Base-by-base conservation (phyloP, 768 basidiomycete species). In the Gloeopeniophorella convolvens region DNA sequence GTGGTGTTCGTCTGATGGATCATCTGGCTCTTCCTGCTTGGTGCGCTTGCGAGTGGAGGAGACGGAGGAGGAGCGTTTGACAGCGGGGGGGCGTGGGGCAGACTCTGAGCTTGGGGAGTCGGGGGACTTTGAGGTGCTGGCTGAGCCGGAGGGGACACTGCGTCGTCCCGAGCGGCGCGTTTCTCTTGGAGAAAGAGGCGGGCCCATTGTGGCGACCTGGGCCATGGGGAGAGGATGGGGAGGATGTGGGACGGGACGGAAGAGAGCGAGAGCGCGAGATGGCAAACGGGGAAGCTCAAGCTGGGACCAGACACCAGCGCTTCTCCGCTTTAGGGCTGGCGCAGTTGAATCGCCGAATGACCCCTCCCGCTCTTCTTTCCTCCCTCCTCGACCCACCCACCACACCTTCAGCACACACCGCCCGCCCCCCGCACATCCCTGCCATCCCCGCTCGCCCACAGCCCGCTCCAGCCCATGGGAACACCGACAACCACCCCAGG, bases 161-260 rank as follows among this genome's bases (percentile, higher is more conserved):
- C 85, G 85, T 59, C 86, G 72, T 35, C 83, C 85, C 58, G 86
- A 88, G 56, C 86, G 82, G 59, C 86, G 74, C 44, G 83, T 82
- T 68, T 88, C 86, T 62, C 82, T 73, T 34, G 83, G 85, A 50
- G 85, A 85, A 42, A 82, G 75, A 5, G 85, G 85, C 12, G 85
- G 85, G 39, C 84, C 85, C 85, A 88, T 88, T 43, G 76, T 66
- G 41, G 77, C 76, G 40, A 78, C 70, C 64, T 83, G 82, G 45
- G 83, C 77, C 85, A 85, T 63, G 50, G 60, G 35, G 7, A 27
- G 39, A 20, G 45, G 50, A 33, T 13, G 18, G 20, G 41, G 50
- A 21, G 31, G 36, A 54, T 48, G 33, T 40, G 48, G 53, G 49
- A 45, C 46, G 51, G 47, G 36, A 35, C 30, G 40, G 43, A 12